Conservation (phyloP, 2,329 filamentous ascomycete species). For the Ophiostoma pallidulum region DNA sequence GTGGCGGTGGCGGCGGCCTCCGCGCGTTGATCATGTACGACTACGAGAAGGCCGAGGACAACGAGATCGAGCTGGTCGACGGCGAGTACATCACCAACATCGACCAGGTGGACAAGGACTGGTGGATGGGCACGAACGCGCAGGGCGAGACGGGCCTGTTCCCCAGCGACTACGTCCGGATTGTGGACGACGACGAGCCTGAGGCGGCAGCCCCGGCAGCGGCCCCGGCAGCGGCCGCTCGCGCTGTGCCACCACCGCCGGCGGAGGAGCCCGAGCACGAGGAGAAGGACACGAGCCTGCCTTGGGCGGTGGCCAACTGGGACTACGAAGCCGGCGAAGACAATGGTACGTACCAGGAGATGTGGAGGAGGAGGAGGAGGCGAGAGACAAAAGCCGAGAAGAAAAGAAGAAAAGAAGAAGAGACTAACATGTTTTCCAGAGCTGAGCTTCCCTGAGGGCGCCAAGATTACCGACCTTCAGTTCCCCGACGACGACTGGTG, state of each 20-base stretch:
- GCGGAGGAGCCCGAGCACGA: slow-evolving; percentile 32
- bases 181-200: slow-evolving; percentile 48
- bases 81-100: slow-evolving; percentile 85
- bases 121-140: slow-evolving; percentile 94
- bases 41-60: slow-evolving; percentile 96
- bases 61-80: slow-evolving; percentile 85
- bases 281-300: slow-evolving; percentile 31
- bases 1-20: slow-evolving; percentile 40
- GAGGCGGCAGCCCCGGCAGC: slow-evolving; percentile 21
- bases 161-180: slow-evolving; percentile 93
- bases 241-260: slow-evolving; percentile 25
- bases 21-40: slow-evolving; percentile 82
- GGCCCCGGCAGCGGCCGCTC: slow-evolving; percentile 9
- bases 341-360: no score
- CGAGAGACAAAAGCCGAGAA: no score
- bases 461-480: slow-evolving; percentile 72
- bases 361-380: no score
- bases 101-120: slow-evolving; percentile 95
- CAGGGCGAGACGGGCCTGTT: slow-evolving; percentile 82
- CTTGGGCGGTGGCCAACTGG: slow-evolving; percentile 76
- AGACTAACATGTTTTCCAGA: no score
- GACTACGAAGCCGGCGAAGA: slow-evolving; percentile 97
- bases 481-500: slow-evolving; percentile 99
- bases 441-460: slow-evolving; percentile 79
- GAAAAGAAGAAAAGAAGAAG: no score